These are phyloP conservation scores for Solanum boliviense DNA, from an alignment of 257 asterid species.

Conservation along the genomic window DNA sequence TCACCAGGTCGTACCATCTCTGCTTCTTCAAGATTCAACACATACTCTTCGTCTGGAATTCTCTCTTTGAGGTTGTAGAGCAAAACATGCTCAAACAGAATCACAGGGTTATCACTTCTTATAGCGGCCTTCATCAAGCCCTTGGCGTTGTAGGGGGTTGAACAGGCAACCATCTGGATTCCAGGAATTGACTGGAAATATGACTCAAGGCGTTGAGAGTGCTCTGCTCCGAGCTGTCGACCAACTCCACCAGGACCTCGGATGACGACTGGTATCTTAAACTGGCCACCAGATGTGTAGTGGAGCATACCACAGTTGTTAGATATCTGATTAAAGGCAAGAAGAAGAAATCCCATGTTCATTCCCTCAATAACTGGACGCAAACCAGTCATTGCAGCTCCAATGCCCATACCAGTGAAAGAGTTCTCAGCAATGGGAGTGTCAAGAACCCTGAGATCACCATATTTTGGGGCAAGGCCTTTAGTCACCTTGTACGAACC, in stretches of 20 bases:
- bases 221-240: constrained; percentile 89
- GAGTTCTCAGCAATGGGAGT: constrained; percentile 86
- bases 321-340: constrained; percentile 82
- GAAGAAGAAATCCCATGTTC: constrained; percentile 91
- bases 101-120: constrained; percentile 69
- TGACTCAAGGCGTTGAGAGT: constrained; percentile 77
- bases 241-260: constrained; percentile 98
- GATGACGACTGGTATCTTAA: constrained; percentile 66
- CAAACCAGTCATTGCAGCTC: constrained; percentile 88
- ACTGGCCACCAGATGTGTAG: constrained; percentile 87
- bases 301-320: constrained; percentile 90
- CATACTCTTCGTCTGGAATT: constrained; percentile 73
- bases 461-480: constrained; percentile 59
- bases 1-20: constrained; percentile 85
- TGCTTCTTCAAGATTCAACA: constrained; percentile 63
- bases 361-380: constrained; percentile 75
- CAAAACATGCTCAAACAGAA: constrained; percentile 71
- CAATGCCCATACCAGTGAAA: constrained; percentile 81
- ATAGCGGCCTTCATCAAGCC: constrained; percentile 84
- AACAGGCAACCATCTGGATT: constrained; percentile 84
- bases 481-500: constrained; percentile 80
- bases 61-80: constrained; percentile 76
- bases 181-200: constrained; percentile 83
- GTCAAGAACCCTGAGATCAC: constrained; percentile 81
- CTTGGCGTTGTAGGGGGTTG: constrained; percentile 73